Evolutionary conservation across 2,329 filamentous ascomycete genomes (phyloP).

Genomic region (Colletotrichum sp.): DNA sequence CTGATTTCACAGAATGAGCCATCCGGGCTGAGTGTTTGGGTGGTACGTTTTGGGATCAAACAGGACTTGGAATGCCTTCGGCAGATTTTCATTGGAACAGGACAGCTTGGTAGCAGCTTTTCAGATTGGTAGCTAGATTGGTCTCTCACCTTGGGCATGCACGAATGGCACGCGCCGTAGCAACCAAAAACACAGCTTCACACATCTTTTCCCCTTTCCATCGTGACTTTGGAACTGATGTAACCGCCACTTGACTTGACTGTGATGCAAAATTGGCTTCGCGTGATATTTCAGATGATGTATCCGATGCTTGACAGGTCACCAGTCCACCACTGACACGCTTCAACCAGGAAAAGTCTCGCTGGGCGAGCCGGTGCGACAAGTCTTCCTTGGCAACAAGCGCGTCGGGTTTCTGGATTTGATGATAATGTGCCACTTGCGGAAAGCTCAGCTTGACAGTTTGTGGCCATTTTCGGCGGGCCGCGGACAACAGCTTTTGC

Average conservation of each 20-base stretch:
- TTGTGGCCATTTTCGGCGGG: background rate
- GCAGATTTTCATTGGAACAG: background rate
- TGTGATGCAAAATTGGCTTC: background rate
- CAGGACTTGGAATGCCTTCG: background rate
- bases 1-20: background rate
- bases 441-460: background rate
- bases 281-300: background rate
- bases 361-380: background rate
- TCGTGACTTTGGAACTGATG: background rate
- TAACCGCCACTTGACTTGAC: background rate
- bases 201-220: background rate
- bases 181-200: background rate
- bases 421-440: background rate
- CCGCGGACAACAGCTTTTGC: background rate
- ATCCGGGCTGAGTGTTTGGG: background rate
- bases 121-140: background rate
- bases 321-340: background rate
- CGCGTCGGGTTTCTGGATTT: background rate
- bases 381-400: background rate
- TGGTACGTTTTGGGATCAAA: background rate
- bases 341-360: background rate
- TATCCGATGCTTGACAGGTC: background rate
- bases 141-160: background rate
- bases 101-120: background rate
- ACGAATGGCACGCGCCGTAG: background rate